A percentile compares a stretch with the other conserved stretches of the same genome.
phyloP scores from a whole-genome alignment of 768 basidiomycete genomes.

The Serendipita indica region DNA sequence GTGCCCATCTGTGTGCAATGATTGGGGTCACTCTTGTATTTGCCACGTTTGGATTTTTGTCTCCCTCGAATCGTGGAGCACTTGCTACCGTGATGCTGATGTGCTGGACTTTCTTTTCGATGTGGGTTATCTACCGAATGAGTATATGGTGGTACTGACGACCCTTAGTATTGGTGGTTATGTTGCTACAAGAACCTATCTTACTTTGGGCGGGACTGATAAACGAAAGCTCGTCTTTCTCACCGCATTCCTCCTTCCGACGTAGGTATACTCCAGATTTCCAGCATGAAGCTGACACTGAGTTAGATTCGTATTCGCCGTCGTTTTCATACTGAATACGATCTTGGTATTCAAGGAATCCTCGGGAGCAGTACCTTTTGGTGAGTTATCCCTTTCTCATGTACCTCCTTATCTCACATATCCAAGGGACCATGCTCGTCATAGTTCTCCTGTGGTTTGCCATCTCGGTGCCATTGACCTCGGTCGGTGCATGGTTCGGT shows the following conservation, averaged over 20 bases:
- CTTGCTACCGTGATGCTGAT: conserved; percentile 90
- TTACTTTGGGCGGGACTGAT: conserved; percentile 62
- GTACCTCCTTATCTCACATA: conserved; percentile 8
- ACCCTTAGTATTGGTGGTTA: conserved; percentile 67
- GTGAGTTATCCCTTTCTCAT: conserved; percentile 26
- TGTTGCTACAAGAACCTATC: conserved; percentile 67
- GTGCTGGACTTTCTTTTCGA: conserved; percentile 86
- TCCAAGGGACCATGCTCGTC: conserved; percentile 62
- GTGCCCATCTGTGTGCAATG: conserved; percentile 76
- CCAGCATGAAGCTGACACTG: conserved; percentile 9
- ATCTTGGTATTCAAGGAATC: conserved; percentile 75
- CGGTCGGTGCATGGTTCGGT: conserved; percentile 71
- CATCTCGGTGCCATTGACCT: conserved; percentile 79
- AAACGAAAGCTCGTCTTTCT: conserved; percentile 71
- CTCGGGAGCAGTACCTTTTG: conserved; percentile 93
- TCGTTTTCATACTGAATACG: conserved; percentile 83
- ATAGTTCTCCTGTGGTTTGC: conserved; percentile 85
- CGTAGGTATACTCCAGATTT: conserved; percentile 32
- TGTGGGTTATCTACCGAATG: conserved; percentile 29
- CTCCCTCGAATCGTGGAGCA: conserved; percentile 88
- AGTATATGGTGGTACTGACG: conserved; percentile 7
- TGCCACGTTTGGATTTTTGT: conserved; percentile 83
- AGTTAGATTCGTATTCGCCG: conserved; percentile 69
- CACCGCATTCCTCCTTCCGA: conserved; percentile 78
- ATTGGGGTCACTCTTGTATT: conserved; percentile 81